A percentile compares a stretch with the other conserved stretches of the same genome.
These are phyloP conservation scores for Xylaria sp. DNA, from an alignment of 2,329 filamentous ascomycete species.

Conservation along the genomic window DNA sequence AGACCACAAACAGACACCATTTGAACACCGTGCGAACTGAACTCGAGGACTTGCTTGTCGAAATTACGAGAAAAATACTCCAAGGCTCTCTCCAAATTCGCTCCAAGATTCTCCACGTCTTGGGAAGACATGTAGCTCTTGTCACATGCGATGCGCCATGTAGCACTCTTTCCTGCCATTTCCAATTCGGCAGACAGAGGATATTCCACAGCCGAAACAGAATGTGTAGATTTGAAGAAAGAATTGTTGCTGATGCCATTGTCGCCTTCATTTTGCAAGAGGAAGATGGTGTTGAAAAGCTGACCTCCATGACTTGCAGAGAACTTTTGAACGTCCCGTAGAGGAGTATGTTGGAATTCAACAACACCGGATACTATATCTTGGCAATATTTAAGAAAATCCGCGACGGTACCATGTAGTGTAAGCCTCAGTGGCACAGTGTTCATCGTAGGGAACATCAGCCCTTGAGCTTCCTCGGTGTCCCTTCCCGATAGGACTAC, in stretches of 20 bases:
- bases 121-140: conserved; percentile 60
- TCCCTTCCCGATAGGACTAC: conserved; percentile 88
- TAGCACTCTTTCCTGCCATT: conserved; percentile 61
- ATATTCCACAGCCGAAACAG: conserved; percentile 79
- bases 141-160: conserved; percentile 80
- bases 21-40: conserved; percentile 53
- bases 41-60: conserved; percentile 64
- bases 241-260: background rate
- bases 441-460: conserved; percentile 93
- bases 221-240: conserved; percentile 72
- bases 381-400: conserved; percentile 80
- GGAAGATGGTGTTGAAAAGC: conserved; percentile 68
- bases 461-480: conserved; percentile 70
- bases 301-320: conserved; percentile 50
- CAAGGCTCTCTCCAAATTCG: conserved; percentile 70
- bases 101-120: conserved; percentile 64
- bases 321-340: conserved; percentile 74
- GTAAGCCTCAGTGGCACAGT: conserved; percentile 80
- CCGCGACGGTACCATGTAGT: conserved; percentile 72
- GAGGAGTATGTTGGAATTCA: conserved; percentile 80
- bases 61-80: conserved; percentile 63
- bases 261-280: conserved; percentile 59
- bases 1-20: conserved; percentile 74
- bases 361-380: conserved; percentile 72
- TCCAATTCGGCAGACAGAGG: conserved; percentile 87